Evolutionary conservation across 2,329 filamentous ascomycete genomes (phyloP).

Genomic region (Fusarium newnesense): DNA sequence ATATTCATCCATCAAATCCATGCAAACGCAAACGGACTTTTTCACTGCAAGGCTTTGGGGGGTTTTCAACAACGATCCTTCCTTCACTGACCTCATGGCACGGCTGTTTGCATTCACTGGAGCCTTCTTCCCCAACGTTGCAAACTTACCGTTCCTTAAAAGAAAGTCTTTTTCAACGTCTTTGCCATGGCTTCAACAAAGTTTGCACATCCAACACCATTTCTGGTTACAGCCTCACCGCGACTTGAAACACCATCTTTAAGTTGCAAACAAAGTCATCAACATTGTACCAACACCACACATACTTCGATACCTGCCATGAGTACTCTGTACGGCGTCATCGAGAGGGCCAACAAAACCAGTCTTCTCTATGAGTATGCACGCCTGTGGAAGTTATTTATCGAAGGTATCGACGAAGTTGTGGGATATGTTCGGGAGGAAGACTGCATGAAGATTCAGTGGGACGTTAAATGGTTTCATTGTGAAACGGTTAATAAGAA

Average conservation of each 20-base stretch:
- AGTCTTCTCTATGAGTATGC: neutral
- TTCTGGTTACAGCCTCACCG: conserved; percentile 11
- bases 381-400: conserved; percentile 30
- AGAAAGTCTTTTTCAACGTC: neutral
- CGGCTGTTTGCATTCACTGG: conserved; percentile 2
- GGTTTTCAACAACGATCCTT: conserved; percentile 2
- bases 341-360: conserved; percentile 37
- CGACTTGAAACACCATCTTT: conserved; percentile 8
- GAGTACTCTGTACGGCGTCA: conserved; percentile 29
- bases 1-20: conserved; percentile 12
- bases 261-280: conserved; percentile 4
- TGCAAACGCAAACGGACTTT: conserved; percentile 24
- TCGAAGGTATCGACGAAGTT: conserved; percentile 31
- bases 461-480: conserved; percentile 21
- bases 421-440: conserved; percentile 35
- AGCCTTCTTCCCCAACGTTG: neutral
- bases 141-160: neutral
- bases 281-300: neutral
- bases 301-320: neutral
- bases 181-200: conserved; percentile 26
- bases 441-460: conserved; percentile 21
- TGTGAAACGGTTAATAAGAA: conserved; percentile 1
- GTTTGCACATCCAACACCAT: conserved; percentile 24
- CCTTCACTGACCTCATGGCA: neutral
- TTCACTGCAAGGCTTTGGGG: neutral